Percentiles rank a stretch among this genome's conserved stretches.
Conservation (phyloP, 1,284 basidiomycete species). For the Lignosus rhinocerotis region DNA sequence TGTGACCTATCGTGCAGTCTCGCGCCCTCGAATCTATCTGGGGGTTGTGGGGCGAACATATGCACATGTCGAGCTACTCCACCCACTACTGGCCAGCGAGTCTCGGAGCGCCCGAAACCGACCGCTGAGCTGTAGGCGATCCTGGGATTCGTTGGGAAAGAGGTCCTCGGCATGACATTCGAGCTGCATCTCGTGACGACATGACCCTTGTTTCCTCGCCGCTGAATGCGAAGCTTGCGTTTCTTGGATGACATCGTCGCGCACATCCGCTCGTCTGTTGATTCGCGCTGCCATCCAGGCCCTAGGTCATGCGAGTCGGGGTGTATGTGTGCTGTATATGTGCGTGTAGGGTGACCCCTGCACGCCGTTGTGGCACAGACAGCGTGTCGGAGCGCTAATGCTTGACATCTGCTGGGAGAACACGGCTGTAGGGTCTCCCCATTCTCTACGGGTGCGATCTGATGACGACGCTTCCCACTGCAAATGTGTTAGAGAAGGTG, state of each 20-base stretch:
- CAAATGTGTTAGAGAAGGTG: neutral
- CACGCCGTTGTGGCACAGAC: neutral
- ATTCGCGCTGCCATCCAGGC: too few relatives aligned
- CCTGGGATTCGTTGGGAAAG: constrained; percentile 5
- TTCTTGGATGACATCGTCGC: neutral
- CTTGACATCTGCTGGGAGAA: constrained; percentile 10
- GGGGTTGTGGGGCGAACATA: neutral
- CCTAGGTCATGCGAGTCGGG: neutral
- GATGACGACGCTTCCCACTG: constrained; percentile 6
- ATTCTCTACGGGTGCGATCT: neutral
- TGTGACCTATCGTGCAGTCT: constrained; percentile 4
- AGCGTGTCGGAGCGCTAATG: constrained; percentile 3
- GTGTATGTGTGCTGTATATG: neutral
- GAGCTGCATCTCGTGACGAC: constrained; percentile 10
- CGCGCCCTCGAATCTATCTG: neutral
- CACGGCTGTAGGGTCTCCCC: neutral
- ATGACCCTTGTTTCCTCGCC: neutral
- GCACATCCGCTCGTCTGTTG: neutral
- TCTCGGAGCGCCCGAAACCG: constrained; percentile 5
- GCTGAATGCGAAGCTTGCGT: neutral
- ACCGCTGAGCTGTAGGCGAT: neutral
- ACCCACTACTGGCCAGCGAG: neutral
- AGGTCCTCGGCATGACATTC: neutral
- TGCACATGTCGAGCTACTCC: constrained; percentile 8
- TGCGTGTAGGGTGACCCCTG: neutral